A percentile compares a stretch with the other conserved stretches of the same genome.
Conservation (phyloP, 495 filamentous ascomycete genomes). For the Astrothelium macrocarpum region DNA sequence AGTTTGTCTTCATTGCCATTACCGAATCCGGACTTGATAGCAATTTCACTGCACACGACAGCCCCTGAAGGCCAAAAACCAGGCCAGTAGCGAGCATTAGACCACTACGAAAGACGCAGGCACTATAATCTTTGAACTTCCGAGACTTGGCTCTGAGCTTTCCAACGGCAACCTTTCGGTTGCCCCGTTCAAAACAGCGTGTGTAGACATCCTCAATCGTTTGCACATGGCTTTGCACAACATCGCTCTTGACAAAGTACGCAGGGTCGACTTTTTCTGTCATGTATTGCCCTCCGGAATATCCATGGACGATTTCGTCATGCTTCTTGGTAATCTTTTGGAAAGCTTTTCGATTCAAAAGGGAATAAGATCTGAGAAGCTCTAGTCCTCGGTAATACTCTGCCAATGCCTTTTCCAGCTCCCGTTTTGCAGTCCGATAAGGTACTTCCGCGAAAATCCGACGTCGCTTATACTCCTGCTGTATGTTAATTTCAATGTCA, state of each 20-base stretch:
- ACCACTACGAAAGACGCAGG: slow-evolving; percentile 67
- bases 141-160: slow-evolving; percentile 65
- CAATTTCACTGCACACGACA: slow-evolving; percentile 55
- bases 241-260: slow-evolving; percentile 79
- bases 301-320: slow-evolving; percentile 76
- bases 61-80: slow-evolving; percentile 64
- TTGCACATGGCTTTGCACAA: slow-evolving; percentile 64
- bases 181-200: slow-evolving; percentile 81
- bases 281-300: slow-evolving; percentile 73
- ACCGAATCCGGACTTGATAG: slow-evolving; percentile 39
- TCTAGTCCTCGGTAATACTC: slow-evolving; percentile 91
- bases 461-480: slow-evolving; percentile 32
- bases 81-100: slow-evolving; percentile 64
- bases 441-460: slow-evolving; percentile 44
- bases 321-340: slow-evolving; percentile 99
- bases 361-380: slow-evolving; percentile 78
- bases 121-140: slow-evolving; percentile 58
- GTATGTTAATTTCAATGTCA: slow-evolving; percentile 20
- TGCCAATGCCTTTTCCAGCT: slow-evolving; percentile 79
- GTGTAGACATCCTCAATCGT: slow-evolving; percentile 84
- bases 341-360: slow-evolving; percentile 84
- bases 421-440: slow-evolving; percentile 76
- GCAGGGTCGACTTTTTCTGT: slow-evolving; percentile 83
- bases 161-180: slow-evolving; percentile 77
- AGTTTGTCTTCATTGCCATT: slow-evolving; percentile 51